Conservation (phyloP, 768 basidiomycete genomes). For the Mycena floridula region DNA sequence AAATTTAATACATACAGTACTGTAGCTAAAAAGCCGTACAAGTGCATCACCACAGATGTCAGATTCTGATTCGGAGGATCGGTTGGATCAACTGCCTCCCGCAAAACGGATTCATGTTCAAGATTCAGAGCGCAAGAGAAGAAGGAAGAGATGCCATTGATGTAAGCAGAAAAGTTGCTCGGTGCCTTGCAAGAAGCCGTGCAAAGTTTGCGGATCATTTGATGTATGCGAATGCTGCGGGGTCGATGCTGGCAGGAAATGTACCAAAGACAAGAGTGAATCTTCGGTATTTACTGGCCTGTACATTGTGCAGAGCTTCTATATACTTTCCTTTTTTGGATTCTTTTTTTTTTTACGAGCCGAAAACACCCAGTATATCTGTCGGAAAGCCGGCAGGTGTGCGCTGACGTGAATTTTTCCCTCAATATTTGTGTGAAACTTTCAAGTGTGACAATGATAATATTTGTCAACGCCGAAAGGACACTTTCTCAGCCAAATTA, state of each 20-base stretch:
- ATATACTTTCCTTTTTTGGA: not conserved
- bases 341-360: not conserved
- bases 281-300: not conserved
- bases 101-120: not conserved
- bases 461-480: too few species aligned
- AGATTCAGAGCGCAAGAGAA: not conserved
- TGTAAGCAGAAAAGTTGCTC: not conserved
- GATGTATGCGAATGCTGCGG: not conserved
- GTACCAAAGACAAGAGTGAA: too few species aligned
- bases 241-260: not conserved
- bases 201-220: too few species aligned
- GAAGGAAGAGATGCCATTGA: not conserved
- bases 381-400: not conserved
- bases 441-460: too few species aligned
- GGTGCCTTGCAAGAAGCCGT: not conserved
- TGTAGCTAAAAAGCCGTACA: not conserved
- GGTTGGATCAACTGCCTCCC: too few species aligned
- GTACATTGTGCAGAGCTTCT: not conserved
- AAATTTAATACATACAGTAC: not conserved
- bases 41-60: not conserved
- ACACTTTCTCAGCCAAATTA: too few species aligned
- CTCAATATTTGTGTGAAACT: too few species aligned
- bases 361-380: not conserved
- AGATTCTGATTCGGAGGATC: too few species aligned
- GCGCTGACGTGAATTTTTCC: too few species aligned